phyloP scores from a whole-genome alignment of 2,329 filamentous ascomycete genomes.

The Tolypocladium tropicale region DNA sequence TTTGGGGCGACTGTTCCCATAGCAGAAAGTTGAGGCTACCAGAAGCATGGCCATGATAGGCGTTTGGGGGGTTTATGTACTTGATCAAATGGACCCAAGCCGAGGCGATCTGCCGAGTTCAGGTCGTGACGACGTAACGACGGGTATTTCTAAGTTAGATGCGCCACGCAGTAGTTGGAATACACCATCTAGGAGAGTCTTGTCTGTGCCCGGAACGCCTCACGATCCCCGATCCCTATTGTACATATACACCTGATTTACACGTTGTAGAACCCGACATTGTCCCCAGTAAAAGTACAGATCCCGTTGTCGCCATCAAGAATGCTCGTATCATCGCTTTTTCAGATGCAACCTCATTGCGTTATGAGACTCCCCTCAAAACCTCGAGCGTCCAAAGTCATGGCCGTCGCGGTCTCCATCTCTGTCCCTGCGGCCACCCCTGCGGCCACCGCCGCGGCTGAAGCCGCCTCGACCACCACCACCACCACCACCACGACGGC shows the following conservation, averaged over 20 bases:
- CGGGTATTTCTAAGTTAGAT: background rate
- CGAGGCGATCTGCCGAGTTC: background rate
- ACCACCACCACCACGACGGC: constrained; percentile 8
- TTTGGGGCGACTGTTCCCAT: background rate
- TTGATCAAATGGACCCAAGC: background rate
- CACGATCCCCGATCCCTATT: background rate
- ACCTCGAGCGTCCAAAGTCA: constrained; percentile 1
- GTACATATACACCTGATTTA: background rate
- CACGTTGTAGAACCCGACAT: background rate
- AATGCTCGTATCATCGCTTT: background rate
- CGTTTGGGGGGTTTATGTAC: background rate
- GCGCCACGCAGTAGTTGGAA: background rate
- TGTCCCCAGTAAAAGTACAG: background rate
- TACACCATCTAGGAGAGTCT: constrained; percentile 1
- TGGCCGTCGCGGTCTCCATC: background rate
- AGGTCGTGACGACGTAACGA: background rate
- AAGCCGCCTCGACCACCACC: constrained; percentile 4
- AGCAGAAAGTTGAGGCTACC: background rate
- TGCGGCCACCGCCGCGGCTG: constrained; percentile 8
- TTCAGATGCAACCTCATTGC: background rate
- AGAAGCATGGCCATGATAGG: background rate
- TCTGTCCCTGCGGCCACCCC: background rate
- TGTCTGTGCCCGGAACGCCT: background rate
- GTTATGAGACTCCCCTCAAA: background rate
- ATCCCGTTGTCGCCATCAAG: background rate